Evolutionary conservation across 768 basidiomycete species (phyloP).

Genomic region (Panellus pusillus): DNA sequence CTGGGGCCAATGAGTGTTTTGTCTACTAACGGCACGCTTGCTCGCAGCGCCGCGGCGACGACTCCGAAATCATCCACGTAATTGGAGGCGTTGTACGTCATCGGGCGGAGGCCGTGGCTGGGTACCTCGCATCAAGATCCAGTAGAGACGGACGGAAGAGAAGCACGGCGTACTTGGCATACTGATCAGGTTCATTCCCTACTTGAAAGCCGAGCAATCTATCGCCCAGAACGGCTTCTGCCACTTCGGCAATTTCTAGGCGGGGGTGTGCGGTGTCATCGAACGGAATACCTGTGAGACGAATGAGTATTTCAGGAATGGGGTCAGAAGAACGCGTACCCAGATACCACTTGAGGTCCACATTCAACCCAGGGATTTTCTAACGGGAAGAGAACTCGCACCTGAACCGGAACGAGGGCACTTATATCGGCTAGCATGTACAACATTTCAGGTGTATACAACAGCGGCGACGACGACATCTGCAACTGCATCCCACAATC

Average conservation of each 20-base stretch:
- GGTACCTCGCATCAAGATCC: no score
- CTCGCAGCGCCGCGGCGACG: slow-evolving; percentile 43
- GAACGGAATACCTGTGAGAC: slow-evolving; percentile 67
- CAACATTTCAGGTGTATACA: slow-evolving; percentile 62
- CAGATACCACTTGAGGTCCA: slow-evolving; percentile 50
- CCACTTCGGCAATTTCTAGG: slow-evolving; percentile 57
- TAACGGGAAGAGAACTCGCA: no score
- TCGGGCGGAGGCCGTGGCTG: slow-evolving; percentile 32
- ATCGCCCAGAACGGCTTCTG: slow-evolving; percentile 67
- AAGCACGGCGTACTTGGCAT: slow-evolving; percentile 10
- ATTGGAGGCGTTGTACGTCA: slow-evolving; percentile 41
- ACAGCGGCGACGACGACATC: slow-evolving; percentile 69
- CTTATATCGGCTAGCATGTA: slow-evolving; percentile 55
- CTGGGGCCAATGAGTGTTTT: slow-evolving; percentile 60
- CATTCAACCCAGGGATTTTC: not conserved
- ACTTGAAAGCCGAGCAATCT: slow-evolving; percentile 68
- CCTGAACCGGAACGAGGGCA: slow-evolving; percentile 27
- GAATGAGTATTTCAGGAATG: slow-evolving; percentile 60
- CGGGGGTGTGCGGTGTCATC: slow-evolving; percentile 60
- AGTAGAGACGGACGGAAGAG: not conserved
- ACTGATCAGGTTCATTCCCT: slow-evolving; percentile 33
- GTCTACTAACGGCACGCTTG: slow-evolving; percentile 31
- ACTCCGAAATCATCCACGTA: slow-evolving; percentile 57
- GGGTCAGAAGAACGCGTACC: slow-evolving; percentile 20
- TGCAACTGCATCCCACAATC: slow-evolving; percentile 40